Conservation (phyloP, 768 basidiomycete species). For the Tremella mesenterica region DNA sequence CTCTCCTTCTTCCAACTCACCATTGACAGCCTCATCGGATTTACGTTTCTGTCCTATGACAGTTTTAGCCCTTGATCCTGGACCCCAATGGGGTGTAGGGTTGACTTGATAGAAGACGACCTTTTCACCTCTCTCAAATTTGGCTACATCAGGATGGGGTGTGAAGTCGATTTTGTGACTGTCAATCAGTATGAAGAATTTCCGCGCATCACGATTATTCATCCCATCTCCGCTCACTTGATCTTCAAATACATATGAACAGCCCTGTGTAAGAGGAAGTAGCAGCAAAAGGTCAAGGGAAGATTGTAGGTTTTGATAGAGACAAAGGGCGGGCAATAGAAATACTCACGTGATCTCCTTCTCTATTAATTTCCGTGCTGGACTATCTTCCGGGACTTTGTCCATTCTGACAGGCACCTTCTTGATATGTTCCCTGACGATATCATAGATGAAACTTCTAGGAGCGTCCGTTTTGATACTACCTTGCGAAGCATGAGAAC, state of each 20-base stretch:
- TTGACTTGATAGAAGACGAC: constrained; percentile 55
- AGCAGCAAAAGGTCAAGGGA: neutral
- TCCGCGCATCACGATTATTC: neutral
- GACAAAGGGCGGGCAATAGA: neutral
- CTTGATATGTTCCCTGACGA: constrained; percentile 79
- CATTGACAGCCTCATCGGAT: constrained; percentile 2
- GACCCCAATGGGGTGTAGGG: constrained; percentile 89
- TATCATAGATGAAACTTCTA: constrained; percentile 62
- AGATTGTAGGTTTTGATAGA: neutral
- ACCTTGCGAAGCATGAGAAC: constrained; percentile 81
- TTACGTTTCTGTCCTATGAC: constrained; percentile 4
- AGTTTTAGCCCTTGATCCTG: constrained; percentile 49
- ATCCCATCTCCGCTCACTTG: neutral
- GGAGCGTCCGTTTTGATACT: constrained; percentile 84
- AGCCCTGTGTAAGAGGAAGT: neutral
- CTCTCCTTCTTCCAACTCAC: neutral
- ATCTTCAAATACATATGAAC: neutral
- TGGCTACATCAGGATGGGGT: constrained; percentile 56
- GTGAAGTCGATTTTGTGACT: constrained; percentile 59
- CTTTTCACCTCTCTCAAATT: constrained; percentile 25
- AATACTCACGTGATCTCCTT: constrained; percentile 58
- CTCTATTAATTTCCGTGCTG: constrained; percentile 58
- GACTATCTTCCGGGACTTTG: constrained; percentile 67
- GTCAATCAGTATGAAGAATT: neutral
- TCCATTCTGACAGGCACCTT: constrained; percentile 71